Evolutionary conservation across 306 rosid species (phyloP).

Genomic region (Pterocarpus santalinus): DNA sequence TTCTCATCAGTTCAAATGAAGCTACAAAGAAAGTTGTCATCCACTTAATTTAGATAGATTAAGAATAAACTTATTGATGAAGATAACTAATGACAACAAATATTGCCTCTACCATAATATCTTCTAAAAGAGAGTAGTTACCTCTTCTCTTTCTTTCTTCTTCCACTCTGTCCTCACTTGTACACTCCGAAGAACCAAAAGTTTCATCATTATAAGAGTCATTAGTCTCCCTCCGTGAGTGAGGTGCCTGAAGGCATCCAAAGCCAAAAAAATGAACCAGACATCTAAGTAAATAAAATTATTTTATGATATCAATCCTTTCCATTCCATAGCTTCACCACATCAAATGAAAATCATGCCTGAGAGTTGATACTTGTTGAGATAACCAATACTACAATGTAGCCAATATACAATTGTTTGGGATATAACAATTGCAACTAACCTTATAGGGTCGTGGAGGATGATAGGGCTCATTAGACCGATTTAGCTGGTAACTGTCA

Average conservation of each 20-base stretch:
- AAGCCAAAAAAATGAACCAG: slow-evolving; percentile 9
- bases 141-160: slow-evolving; percentile 99
- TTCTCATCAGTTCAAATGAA: slow-evolving; percentile 92
- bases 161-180: slow-evolving; percentile 87
- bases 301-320: slow-evolving; percentile 18
- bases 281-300: slow-evolving; percentile 34
- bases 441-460: slow-evolving; percentile 98
- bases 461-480: slow-evolving; percentile 87
- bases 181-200: slow-evolving; percentile 81
- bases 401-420: slow-evolving; percentile 28
- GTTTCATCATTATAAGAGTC: slow-evolving; percentile 86
- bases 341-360: slow-evolving; percentile 37
- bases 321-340: slow-evolving; percentile 5
- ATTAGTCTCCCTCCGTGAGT: slow-evolving; percentile 66
- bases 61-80: slow-evolving; percentile 15
- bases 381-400: slow-evolving; percentile 17
- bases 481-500: slow-evolving; percentile 65
- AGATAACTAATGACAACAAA: slow-evolving; percentile 30
- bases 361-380: slow-evolving; percentile 7
- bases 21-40: slow-evolving; percentile 63
- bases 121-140: slow-evolving; percentile 48
- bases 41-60: slow-evolving; percentile 37
- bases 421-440: slow-evolving; percentile 39
- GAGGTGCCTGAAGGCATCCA: slow-evolving; percentile 78
- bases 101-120: slow-evolving; percentile 20